A percentile compares a stretch with the other conserved stretches of the same genome.
Evolutionary conservation across 1,139 yeast genomes (phyloP).

Genomic region (Torulaspora pretoriensis): DNA sequence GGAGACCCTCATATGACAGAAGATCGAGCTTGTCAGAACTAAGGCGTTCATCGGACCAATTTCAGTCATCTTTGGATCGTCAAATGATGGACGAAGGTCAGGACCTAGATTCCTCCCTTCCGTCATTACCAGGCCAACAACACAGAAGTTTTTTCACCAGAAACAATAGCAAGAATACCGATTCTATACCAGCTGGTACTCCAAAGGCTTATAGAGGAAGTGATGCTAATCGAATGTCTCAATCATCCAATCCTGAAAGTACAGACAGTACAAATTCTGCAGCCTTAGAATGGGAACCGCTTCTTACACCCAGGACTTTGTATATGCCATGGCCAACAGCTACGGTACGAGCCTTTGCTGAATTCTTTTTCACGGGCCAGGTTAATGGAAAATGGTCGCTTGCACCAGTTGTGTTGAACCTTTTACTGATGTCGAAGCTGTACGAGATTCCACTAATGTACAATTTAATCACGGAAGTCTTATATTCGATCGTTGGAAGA

Average conservation of each 20-base stretch:
- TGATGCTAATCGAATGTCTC: conserved; percentile 23
- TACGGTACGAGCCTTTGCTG: conserved; percentile 62
- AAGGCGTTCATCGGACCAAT: conserved; percentile 11
- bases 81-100: conserved; percentile 21
- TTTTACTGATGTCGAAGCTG: conserved; percentile 56
- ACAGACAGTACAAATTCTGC: conserved; percentile 16
- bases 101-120: conserved; percentile 7
- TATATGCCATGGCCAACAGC: conserved; percentile 62
- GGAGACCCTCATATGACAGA: conserved; percentile 25
- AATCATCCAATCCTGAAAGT: conserved; percentile 28
- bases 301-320: conserved; percentile 60
- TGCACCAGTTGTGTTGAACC: conserved; percentile 62
- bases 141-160: conserved; percentile 10
- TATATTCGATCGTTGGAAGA: conserved; percentile 64
- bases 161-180: conserved; percentile 6
- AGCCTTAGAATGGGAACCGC: conserved; percentile 45
- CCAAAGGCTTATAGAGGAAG: conserved; percentile 6
- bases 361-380: conserved; percentile 73
- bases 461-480: conserved; percentile 61
- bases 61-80: conserved; percentile 20
- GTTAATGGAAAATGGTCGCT: conserved; percentile 69
- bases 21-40: conserved; percentile 19
- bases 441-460: conserved; percentile 65
- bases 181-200: conserved; percentile 8
- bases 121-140: conserved; percentile 5